Conservation (phyloP, 169 alveolate species). For the Cryptosporidium meleagridis region DNA sequence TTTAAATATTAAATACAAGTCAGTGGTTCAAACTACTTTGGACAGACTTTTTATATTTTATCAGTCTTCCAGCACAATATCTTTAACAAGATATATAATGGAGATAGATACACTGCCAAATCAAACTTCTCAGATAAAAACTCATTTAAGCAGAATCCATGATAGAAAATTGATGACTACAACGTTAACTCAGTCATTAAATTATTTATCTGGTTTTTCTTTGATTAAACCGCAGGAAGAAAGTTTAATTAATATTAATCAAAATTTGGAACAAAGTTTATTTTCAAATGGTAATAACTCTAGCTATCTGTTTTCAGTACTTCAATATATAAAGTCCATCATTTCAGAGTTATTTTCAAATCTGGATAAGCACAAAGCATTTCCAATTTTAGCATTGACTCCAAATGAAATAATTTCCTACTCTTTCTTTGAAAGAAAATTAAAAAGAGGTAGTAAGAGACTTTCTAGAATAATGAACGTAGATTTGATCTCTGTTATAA, state of each 20-base stretch:
- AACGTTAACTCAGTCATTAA: slow-evolving; percentile 38
- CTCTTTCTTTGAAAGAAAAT: slow-evolving; percentile 31
- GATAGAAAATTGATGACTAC: slow-evolving; percentile 31
- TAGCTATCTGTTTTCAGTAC: slow-evolving; percentile 19
- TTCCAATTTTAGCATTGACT: slow-evolving; percentile 33
- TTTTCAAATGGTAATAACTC: slow-evolving; percentile 4
- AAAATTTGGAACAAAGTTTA: slow-evolving; percentile 33
- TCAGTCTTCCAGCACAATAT: slow-evolving; percentile 3
- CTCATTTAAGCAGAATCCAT: slow-evolving; percentile 33
- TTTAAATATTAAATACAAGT: neutral
- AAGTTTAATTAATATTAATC: neutral
- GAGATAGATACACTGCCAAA: slow-evolving; percentile 46
- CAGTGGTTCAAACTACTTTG: neutral
- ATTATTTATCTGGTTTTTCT: slow-evolving; percentile 5
- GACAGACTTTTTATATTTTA: slow-evolving; percentile 22
- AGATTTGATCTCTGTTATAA: slow-evolving; percentile 1
- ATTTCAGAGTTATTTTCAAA: neutral
- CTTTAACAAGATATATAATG: slow-evolving; percentile 48
- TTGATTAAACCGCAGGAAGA: neutral
- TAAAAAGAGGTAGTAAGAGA: neutral
- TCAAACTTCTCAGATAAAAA: slow-evolving; percentile 17
- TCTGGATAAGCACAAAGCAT: neutral
- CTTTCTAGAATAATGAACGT: slow-evolving; percentile 30
- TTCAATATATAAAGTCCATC: slow-evolving; percentile 24
- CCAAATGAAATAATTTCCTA: slow-evolving; percentile 59